These are phyloP conservation scores for Clitopilus hobsonii DNA, from an alignment of 768 basidiomycete species.

Conservation along the genomic window DNA sequence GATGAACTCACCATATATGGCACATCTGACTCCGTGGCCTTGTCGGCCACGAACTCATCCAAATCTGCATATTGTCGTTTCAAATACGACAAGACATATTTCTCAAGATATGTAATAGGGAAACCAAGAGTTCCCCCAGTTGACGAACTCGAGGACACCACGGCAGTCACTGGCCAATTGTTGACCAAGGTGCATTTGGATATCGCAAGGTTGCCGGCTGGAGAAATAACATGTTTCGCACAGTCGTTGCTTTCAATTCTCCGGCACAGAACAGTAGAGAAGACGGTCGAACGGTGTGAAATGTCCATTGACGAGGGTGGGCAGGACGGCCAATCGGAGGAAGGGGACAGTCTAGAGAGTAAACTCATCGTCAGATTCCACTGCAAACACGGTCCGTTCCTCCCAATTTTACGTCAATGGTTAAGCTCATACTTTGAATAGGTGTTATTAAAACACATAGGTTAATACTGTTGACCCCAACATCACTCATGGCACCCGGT, in stretches of 20 bases:
- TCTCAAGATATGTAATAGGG: constrained; percentile 57
- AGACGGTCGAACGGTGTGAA: constrained; percentile 73
- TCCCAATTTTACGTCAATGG: not conserved
- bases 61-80: constrained; percentile 81
- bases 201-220: not conserved
- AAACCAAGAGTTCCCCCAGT: constrained; percentile 11
- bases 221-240: not conserved
- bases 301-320: constrained; percentile 64
- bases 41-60: constrained; percentile 76
- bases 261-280: constrained; percentile 71
- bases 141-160: constrained; percentile 30
- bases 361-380: constrained; percentile 67
- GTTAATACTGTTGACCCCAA: constrained; percentile 54
- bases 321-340: constrained; percentile 42
- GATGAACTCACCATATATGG: constrained; percentile 75
- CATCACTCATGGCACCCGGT: constrained; percentile 60
- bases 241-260: constrained; percentile 71
- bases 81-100: constrained; percentile 64
- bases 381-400: constrained; percentile 72
- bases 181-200: constrained; percentile 51
- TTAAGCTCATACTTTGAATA: constrained; percentile 18
- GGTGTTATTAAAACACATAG: constrained; percentile 83
- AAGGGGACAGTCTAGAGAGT: constrained; percentile 62
- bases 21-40: constrained; percentile 49
- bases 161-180: constrained; percentile 58